phyloP scores from a whole-genome alignment of 192 early-diverging fungal genomes.

The Funneliformis mosseae region DNA sequence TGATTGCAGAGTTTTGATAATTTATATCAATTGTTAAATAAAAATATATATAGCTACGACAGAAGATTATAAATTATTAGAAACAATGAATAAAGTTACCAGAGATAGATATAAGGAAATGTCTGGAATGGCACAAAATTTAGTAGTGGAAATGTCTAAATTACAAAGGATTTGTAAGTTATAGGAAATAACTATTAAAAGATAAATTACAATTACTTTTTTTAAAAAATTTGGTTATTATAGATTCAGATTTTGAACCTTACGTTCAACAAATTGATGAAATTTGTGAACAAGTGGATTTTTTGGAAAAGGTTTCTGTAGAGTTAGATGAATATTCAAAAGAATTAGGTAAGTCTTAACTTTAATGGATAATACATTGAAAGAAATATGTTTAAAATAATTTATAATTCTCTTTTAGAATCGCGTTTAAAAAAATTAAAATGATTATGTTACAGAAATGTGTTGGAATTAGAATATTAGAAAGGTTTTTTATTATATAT shows the following conservation, averaged over 20 bases:
- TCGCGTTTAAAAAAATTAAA: constrained; percentile 1
- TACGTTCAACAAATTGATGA: constrained; percentile 48
- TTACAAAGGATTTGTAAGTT: constrained; percentile 44
- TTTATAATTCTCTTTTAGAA: constrained; percentile 3
- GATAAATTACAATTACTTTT: neutral
- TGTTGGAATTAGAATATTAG: too few relatives aligned
- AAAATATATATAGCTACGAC: constrained; percentile 45
- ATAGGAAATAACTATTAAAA: neutral
- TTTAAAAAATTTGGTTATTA: neutral
- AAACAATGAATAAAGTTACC: constrained; percentile 46
- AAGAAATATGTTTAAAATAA: too few relatives aligned
- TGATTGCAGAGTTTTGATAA: too few relatives aligned
- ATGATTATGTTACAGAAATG: neutral
- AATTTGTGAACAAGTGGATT: constrained; percentile 47
- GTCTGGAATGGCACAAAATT: constrained; percentile 44
- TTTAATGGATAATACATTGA: too few relatives aligned
- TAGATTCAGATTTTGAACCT: constrained; percentile 50
- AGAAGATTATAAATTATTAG: constrained; percentile 48
- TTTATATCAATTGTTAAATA: too few relatives aligned
- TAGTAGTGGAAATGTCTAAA: constrained; percentile 48
- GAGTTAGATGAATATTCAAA: constrained; percentile 52
- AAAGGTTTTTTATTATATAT: too few relatives aligned
- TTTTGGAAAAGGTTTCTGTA: constrained; percentile 42
- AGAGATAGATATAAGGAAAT: constrained; percentile 46
- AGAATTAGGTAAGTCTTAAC: constrained; percentile 42